Percentiles rank a stretch among this genome's conserved stretches.
Evolutionary conservation across 306 rosid species (phyloP).

Genomic region (Myrica gale): DNA sequence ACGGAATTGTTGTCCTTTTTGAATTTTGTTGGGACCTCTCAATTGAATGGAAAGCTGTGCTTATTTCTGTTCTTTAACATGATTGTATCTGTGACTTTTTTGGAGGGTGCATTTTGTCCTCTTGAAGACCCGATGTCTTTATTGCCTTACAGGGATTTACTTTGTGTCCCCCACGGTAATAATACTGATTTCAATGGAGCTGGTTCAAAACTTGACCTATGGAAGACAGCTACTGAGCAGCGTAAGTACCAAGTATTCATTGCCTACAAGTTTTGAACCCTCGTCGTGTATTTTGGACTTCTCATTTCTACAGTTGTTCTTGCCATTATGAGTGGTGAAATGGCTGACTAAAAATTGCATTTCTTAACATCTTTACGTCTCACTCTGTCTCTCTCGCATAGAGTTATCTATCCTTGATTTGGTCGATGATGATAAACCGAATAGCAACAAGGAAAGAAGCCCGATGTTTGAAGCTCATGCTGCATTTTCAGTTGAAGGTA

Average conservation of each 20-base stretch:
- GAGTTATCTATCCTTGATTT: constrained; percentile 74
- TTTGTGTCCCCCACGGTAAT: constrained; percentile 32
- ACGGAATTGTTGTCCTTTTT: constrained; percentile 21
- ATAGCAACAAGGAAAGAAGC: constrained; percentile 37
- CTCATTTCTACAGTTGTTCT: constrained; percentile 8
- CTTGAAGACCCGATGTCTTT: constrained; percentile 26
- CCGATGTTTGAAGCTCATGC: constrained; percentile 76
- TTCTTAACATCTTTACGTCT: constrained; percentile 4
- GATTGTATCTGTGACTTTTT: constrained; percentile 17
- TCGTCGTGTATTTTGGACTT: background rate
- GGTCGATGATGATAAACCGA: constrained; percentile 61
- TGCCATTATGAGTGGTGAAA: background rate
- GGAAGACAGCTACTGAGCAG: constrained; percentile 44
- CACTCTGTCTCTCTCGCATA: constrained; percentile 32
- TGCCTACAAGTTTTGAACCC: background rate
- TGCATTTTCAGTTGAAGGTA: constrained; percentile 91
- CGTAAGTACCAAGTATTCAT: constrained; percentile 49
- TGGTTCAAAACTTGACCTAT: constrained; percentile 30
- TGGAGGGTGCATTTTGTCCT: constrained; percentile 8
- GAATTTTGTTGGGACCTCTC: constrained; percentile 17
- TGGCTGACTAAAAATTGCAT: constrained; percentile 2
- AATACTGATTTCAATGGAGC: constrained; percentile 29
- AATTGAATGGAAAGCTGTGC: background rate
- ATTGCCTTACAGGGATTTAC: constrained; percentile 42
- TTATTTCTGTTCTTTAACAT: constrained; percentile 8